phyloP scores from a whole-genome alignment of 176 grass and related monocot species.

The Ampelocalamus luodianensis region DNA sequence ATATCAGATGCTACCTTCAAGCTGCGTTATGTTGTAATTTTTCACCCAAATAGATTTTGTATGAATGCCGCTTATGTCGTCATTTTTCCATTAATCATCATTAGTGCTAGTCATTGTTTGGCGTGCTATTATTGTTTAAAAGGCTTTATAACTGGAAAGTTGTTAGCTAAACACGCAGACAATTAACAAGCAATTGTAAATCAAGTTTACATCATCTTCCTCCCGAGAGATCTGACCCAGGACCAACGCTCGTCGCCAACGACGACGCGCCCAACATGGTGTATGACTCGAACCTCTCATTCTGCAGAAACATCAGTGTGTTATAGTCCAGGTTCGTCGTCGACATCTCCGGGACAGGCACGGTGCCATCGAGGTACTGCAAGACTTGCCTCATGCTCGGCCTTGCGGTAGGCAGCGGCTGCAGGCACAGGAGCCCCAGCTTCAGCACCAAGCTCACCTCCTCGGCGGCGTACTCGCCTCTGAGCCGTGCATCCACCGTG shows the following conservation, averaged over 20 bases:
- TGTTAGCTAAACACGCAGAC: background rate
- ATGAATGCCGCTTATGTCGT: background rate
- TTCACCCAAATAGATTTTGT: constrained; percentile 11
- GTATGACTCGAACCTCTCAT: constrained; percentile 39
- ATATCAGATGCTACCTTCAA: background rate
- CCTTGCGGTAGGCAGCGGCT: constrained; percentile 46
- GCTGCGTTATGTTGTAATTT: background rate
- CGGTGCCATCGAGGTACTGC: constrained; percentile 33
- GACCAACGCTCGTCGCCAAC: background rate
- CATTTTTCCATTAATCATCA: background rate
- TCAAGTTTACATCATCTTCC: constrained; percentile 31
- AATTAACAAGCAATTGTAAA: background rate
- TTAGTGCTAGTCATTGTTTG: background rate
- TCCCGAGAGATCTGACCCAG: constrained; percentile 39
- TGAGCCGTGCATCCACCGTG: constrained; percentile 38
- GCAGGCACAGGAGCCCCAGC: constrained; percentile 37
- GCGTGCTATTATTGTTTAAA: background rate
- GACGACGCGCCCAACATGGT: constrained; percentile 29
- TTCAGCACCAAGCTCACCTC: constrained; percentile 44
- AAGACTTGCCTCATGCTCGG: constrained; percentile 57
- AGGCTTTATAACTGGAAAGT: background rate
- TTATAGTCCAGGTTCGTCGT: constrained; percentile 28
- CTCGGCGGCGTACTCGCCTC: constrained; percentile 6
- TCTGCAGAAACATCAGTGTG: constrained; percentile 43
- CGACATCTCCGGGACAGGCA: constrained; percentile 40